phyloP scores from a whole-genome alignment of 257 asterid species.

The Salvia rosmarinus region DNA sequence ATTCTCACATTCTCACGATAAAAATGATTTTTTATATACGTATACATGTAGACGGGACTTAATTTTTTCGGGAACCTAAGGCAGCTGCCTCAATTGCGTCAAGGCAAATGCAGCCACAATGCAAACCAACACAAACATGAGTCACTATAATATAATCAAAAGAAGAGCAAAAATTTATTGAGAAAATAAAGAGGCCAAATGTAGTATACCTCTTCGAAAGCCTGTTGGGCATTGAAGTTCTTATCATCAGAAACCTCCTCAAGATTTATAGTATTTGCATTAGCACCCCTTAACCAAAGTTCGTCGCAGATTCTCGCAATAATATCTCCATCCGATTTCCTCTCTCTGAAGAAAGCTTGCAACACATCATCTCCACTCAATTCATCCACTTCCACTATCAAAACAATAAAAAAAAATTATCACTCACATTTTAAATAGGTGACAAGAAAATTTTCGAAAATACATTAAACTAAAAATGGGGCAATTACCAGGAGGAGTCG shows the following conservation, averaged over 20 bases:
- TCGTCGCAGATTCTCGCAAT: constrained; percentile 68
- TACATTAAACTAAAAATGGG: background rate
- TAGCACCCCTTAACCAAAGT: constrained; percentile 58
- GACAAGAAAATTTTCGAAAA: background rate
- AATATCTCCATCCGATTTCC: constrained; percentile 75
- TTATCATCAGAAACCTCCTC: constrained; percentile 33
- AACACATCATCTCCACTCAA: constrained; percentile 60
- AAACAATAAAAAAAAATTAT: background rate
- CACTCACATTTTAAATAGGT: background rate
- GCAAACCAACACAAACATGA: background rate
- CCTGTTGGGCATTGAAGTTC: constrained; percentile 26
- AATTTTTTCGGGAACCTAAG: too few species aligned
- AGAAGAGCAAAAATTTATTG: background rate
- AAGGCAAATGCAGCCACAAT: background rate
- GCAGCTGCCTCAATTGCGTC: background rate
- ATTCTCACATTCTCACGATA: too few species aligned
- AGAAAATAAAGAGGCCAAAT: background rate
- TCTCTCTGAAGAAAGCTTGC: constrained; percentile 66
- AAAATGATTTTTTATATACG: too few species aligned
- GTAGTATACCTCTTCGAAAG: constrained; percentile 48
- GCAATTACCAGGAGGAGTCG: constrained; percentile 57
- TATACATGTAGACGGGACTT: too few species aligned
- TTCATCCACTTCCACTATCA: constrained; percentile 48
- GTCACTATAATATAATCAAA: background rate
- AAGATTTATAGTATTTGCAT: constrained; percentile 32